Evolutionary conservation across 2,329 filamentous ascomycete genomes (phyloP).

Genomic region (Aspergillus cejpii): DNA sequence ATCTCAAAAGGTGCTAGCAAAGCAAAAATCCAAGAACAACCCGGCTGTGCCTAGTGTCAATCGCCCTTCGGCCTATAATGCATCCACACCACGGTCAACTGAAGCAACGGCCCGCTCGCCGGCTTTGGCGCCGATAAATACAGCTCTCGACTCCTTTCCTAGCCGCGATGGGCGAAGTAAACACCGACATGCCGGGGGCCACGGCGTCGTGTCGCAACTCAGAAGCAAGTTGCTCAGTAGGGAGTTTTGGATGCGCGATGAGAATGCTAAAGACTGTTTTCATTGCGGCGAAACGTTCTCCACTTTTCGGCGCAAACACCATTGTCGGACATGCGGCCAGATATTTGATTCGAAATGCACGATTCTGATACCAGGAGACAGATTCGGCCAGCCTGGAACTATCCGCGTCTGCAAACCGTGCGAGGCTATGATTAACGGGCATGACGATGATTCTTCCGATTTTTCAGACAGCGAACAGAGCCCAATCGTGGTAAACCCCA

Average conservation of each 20-base stretch:
- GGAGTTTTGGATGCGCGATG: slow-evolving; percentile 99
- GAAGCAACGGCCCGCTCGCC: slow-evolving; percentile 44
- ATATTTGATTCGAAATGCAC: slow-evolving; percentile 98
- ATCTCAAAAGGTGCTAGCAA: slow-evolving; percentile 21
- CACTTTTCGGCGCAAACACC: slow-evolving; percentile 91
- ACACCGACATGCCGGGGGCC: slow-evolving; percentile 16
- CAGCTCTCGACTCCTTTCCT: slow-evolving; percentile 20
- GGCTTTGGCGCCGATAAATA: slow-evolving; percentile 27
- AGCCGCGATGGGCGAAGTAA: slow-evolving; percentile 16
- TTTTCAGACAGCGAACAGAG: slow-evolving; percentile 67
- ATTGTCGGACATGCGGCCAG: slow-evolving; percentile 91
- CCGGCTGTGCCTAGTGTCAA: slow-evolving; percentile 39
- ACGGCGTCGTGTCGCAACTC: slow-evolving; percentile 54
- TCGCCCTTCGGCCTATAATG: slow-evolving; percentile 41
- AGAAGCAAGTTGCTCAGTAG: slow-evolving; percentile 82
- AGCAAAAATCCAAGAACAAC: slow-evolving; percentile 27
- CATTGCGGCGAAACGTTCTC: slow-evolving; percentile 84
- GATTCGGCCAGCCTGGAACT: slow-evolving; percentile 78
- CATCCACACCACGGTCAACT: slow-evolving; percentile 38
- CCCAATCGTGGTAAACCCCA: slow-evolving; percentile 58
- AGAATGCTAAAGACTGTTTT: slow-evolving; percentile 96
- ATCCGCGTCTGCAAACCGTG: slow-evolving; percentile 90
- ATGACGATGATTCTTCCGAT: slow-evolving; percentile 85
- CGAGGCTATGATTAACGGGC: slow-evolving; percentile 80
- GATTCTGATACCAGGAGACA: slow-evolving; percentile 75